Base-by-base conservation (phyloP, 164 flowering plant genomes). In the Houttuynia cordata region DNA sequence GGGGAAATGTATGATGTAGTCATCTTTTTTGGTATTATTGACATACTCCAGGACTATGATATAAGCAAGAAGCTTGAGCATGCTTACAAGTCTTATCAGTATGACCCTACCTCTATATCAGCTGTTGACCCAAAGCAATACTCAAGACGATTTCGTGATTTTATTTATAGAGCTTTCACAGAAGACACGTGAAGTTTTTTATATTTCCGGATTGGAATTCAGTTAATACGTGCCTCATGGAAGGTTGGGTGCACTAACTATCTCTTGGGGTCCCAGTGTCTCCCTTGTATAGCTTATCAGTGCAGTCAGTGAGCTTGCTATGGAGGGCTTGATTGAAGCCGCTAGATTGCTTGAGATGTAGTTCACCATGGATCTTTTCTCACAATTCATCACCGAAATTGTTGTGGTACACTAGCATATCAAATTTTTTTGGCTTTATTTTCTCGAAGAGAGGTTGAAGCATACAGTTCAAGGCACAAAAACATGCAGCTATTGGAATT, bases 51-150 rank as follows among this genome's bases (percentile, higher is more conserved):
- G 67, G 88, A 84, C 73, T 87, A 87, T 54, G 94, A 87, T 53
- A 83, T 87, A 56, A 87, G 80, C 78, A 87, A 87, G 77, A 87
- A 88, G 75, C 81, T 88, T 5, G 96, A 88, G 67, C 91, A 85
- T 71, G 91, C 86, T 4, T 88, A 88, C 79, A 88, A 88, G 63
- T 82, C 96, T 9, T 64, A 85, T 41, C 96, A 88, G 50, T 81
- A 77, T 52, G 91, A 85, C 54, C 81, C 96, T 15, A 78, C 87
- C 34, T 85, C 89, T 24, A 88, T 88, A 69, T 85, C 96, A 25
- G 86, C 91, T 0, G 96, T 85, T 24, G 91, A 88, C 68, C 96
- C 96, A 8, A 85, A 69, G 70, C 89, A 78, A 50, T 87, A 87
- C 57, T 80, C 91, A 0, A 83, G 67, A 67, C 84, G 91, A 21